A percentile compares a stretch with the other conserved stretches of the same genome.
Evolutionary conservation across 2,329 filamentous ascomycete species (phyloP).

Genomic region (Diaporthe sp.): DNA sequence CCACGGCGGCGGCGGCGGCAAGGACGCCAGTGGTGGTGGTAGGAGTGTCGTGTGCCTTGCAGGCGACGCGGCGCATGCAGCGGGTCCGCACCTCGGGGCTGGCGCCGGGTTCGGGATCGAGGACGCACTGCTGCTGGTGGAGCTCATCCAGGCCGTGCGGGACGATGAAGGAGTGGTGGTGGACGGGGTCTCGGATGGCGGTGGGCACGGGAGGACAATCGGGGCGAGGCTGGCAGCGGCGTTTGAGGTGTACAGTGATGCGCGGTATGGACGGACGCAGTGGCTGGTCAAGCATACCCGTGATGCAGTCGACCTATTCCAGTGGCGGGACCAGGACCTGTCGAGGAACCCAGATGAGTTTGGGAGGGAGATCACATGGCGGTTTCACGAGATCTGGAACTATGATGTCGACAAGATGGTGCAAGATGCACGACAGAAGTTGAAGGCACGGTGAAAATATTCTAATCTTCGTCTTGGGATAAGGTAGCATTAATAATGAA

Average conservation of each 20-base stretch:
- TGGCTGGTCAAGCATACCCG: slow-evolving; percentile 57
- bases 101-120: slow-evolving; percentile 70
- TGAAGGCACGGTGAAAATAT: neutral
- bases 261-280: slow-evolving; percentile 56
- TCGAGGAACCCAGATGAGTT: slow-evolving; percentile 52
- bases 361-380: slow-evolving; percentile 51
- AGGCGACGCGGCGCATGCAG: slow-evolving; percentile 70
- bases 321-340: slow-evolving; percentile 49
- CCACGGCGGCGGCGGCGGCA: slow-evolving; percentile 46
- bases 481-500: neutral
- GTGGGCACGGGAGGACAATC: neutral
- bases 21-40: neutral
- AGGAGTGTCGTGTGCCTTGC: slow-evolving; percentile 59
- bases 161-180: neutral
- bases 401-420: slow-evolving; percentile 53
- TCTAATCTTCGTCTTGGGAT: neutral
- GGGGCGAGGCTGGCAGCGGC: slow-evolving; percentile 41
- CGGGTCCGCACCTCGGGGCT: slow-evolving; percentile 66
- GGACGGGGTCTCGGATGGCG: neutral
- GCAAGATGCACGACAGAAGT: slow-evolving; percentile 35
- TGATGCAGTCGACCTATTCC: slow-evolving; percentile 54
- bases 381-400: slow-evolving; percentile 53
- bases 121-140: slow-evolving; percentile 60
- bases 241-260: slow-evolving; percentile 53
- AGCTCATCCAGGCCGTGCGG: slow-evolving; percentile 46